phyloP scores from a whole-genome alignment of 106 monocot species.

The Acanthochlamys bracteata region DNA sequence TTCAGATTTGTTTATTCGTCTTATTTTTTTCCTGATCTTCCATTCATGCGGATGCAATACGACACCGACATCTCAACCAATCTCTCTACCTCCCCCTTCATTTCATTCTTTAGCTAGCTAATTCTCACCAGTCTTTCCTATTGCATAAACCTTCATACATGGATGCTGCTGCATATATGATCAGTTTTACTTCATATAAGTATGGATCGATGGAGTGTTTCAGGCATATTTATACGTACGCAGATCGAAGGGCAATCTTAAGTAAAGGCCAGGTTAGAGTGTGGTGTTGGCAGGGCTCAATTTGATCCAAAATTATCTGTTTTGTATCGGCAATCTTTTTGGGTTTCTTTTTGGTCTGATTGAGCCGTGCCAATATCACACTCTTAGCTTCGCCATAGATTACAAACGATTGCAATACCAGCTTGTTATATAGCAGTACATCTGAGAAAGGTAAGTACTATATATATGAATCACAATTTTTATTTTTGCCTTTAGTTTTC shows the following conservation, averaged over 20 bases:
- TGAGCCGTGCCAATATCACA: constrained; percentile 64
- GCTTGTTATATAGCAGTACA: too few species aligned
- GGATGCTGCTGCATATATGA: too few species aligned
- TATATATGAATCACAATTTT: too few species aligned
- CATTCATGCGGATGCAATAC: constrained; percentile 1
- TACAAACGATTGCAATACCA: too few species aligned
- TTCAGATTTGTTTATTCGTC: neutral
- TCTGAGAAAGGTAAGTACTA: too few species aligned
- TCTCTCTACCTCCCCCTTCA: neutral
- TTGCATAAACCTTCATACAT: too few species aligned
- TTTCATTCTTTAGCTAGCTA: neutral
- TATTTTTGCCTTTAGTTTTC: too few species aligned
- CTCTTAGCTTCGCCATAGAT: constrained; percentile 11
- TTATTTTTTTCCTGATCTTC: neutral
- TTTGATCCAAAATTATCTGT: constrained; percentile 5
- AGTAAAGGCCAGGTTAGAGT: constrained; percentile 6
- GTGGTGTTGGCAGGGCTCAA: constrained; percentile 41
- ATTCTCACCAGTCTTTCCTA: too few species aligned
- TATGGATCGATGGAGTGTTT: too few species aligned
- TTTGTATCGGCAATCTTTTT: neutral
- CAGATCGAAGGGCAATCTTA: neutral
- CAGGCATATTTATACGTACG: too few species aligned
- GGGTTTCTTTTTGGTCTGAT: constrained; percentile 20
- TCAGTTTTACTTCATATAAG: too few species aligned
- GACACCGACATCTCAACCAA: constrained; percentile 26